These are phyloP conservation scores for Penicillium sp. DNA, from an alignment of 2,329 filamentous ascomycete species.

Conservation along the genomic window DNA sequence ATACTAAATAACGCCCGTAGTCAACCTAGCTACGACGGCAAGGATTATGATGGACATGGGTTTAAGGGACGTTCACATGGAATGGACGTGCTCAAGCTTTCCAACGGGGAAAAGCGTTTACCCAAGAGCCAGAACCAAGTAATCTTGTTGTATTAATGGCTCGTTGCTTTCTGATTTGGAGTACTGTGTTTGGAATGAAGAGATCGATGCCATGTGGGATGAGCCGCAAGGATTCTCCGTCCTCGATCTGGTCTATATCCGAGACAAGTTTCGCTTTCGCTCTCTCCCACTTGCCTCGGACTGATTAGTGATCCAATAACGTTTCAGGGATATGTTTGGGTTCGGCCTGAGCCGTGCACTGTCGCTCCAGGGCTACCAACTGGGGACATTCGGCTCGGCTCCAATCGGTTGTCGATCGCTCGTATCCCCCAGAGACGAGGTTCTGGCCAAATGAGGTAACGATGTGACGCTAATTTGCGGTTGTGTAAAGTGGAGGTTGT, in stretches of 20 bases:
- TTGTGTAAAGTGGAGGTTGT: neutral
- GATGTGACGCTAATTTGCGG: neutral
- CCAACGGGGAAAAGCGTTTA: neutral
- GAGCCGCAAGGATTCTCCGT: neutral
- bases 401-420: conserved; percentile 18
- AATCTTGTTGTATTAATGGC: neutral
- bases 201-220: neutral
- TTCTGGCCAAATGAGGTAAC: conserved; percentile 4
- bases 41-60: neutral
- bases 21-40: neutral
- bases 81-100: neutral
- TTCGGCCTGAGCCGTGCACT: conserved; percentile 21
- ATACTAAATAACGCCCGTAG: neutral
- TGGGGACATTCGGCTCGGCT: conserved; percentile 6
- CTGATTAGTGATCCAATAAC: neutral
- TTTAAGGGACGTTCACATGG: neutral
- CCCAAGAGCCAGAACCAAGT: neutral
- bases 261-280: neutral
- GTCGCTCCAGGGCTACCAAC: neutral
- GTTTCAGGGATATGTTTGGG: conserved; percentile 14
- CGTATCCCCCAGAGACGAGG: conserved; percentile 9
- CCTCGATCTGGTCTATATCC: neutral
- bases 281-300: too few species aligned
- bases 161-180: neutral
- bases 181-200: neutral